Evolutionary conservation across 176 grass and related monocot genomes (phyloP), one percentile per base, ranked within the genome.

Genomic region (Carex parvula): DNA sequence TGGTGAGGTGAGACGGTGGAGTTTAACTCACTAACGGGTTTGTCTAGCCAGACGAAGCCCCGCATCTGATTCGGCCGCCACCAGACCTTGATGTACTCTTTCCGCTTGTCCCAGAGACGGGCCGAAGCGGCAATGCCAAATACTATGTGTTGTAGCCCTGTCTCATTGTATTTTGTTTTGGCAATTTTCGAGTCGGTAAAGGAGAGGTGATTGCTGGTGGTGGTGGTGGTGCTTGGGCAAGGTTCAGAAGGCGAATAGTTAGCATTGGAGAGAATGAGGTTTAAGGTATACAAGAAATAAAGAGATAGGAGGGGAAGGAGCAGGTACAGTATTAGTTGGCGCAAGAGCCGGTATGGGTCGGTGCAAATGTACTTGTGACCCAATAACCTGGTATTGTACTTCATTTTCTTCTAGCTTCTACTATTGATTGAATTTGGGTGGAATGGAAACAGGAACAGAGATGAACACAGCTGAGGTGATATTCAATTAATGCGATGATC

Each of bases 81-180:
- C 95, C 95, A 98, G 20, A 93, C 74, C 84, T 88, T 98, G 87
- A 98, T 98, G 88, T 98, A 98, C 70, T 98, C 92, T 90, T 95
- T 94, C 6, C 95, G 89, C 87, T 85, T 92, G 81, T 95, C 86
- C 95, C 92, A 98, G 18, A 95, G 70, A 53, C 79, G 84, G 66
- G 95, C 60, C 26, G 95, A 98, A 20, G 92, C 92, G 9, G 92
- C 95, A 88, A 98, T 98, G 84, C 95, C 95, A 86, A 98, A 98
- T 83, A 98, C 95, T 20, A 98, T 92, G 85, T 98, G 92, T 84
- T 91, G 91, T 81, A 98, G 74, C 76, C 86, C 91, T 76, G 95
- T 98, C 37, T 85, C 80, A 15, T 67, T 30, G 54, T 83, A 37
- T 56, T 10, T 60, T 2, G 53, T 53, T 13, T 44, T 10, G 32